Percentiles rank a stretch among this genome's conserved stretches.
phyloP scores from a whole-genome alignment of 164 flowering plant species.

The Annona cherimola region DNA sequence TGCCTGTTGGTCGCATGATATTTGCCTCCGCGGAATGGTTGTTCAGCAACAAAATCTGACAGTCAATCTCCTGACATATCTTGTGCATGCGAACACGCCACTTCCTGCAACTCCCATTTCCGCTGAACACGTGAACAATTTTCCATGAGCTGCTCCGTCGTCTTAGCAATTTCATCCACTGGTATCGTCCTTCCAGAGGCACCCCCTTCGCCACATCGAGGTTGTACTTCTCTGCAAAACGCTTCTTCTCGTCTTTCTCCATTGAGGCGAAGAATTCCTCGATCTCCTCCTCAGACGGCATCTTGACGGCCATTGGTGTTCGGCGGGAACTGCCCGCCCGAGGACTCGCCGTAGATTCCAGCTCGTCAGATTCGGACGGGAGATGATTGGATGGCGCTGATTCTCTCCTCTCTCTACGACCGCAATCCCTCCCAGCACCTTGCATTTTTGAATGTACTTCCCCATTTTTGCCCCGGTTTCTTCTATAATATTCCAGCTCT shows the following conservation, averaged over 20 bases:
- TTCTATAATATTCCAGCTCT: not conserved
- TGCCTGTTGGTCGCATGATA: too few species aligned
- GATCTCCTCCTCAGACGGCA: constrained; percentile 49
- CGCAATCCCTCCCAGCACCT: constrained; percentile 22
- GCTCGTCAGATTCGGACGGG: constrained; percentile 25
- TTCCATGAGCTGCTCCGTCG: too few species aligned
- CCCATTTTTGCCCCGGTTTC: constrained; percentile 15
- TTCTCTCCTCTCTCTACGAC: constrained; percentile 44
- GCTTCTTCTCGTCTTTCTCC: constrained; percentile 49
- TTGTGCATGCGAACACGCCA: too few species aligned
- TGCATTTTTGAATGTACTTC: constrained; percentile 26
- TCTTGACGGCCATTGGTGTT: constrained; percentile 14
- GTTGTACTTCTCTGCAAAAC: constrained; percentile 72
- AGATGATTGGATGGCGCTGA: constrained; percentile 31
- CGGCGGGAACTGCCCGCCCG: constrained; percentile 9
- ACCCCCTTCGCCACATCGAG: constrained; percentile 57
- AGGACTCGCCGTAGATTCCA: constrained; percentile 28
- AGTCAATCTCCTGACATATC: too few species aligned
- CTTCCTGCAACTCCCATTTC: too few species aligned
- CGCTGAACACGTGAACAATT: too few species aligned
- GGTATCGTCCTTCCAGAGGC: constrained; percentile 66
- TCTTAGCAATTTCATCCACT: constrained; percentile 64
- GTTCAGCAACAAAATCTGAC: too few species aligned
- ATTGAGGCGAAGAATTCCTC: constrained; percentile 58
- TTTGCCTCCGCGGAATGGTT: too few species aligned